Evolutionary conservation across 495 filamentous ascomycete genomes (phyloP).

Genomic region (Xylaria bambusicola): DNA sequence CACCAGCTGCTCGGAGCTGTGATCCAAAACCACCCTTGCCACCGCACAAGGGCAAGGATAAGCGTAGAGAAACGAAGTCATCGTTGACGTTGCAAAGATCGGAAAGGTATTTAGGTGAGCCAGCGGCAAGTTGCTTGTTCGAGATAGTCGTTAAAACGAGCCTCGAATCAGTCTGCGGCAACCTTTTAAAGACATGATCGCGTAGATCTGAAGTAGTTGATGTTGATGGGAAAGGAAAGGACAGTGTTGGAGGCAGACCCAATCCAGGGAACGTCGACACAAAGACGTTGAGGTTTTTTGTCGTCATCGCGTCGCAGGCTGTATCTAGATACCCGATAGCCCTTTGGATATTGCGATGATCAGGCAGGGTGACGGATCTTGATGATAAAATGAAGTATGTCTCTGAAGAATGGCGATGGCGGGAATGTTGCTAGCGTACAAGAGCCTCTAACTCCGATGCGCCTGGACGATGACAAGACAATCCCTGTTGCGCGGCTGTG

Average conservation of each 20-base stretch:
- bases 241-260: conserved; percentile 74
- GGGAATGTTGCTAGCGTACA: too few species aligned
- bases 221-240: conserved; percentile 65
- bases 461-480: too few species aligned
- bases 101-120: conserved; percentile 53
- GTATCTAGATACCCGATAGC: background rate
- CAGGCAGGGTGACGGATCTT: background rate
- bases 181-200: conserved; percentile 59
- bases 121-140: conserved; percentile 64
- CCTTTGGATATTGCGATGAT: too few species aligned
- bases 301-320: conserved; percentile 37
- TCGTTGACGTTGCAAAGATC: conserved; percentile 50
- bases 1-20: conserved; percentile 92
- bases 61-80: conserved; percentile 76
- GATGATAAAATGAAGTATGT: background rate
- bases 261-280: conserved; percentile 82
- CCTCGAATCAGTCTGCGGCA: conserved; percentile 58
- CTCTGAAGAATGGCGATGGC: background rate
- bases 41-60: conserved; percentile 73
- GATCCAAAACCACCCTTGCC: conserved; percentile 98
- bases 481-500: too few species aligned
- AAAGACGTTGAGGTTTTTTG: conserved; percentile 72
- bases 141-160: conserved; percentile 82
- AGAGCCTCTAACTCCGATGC: too few species aligned
- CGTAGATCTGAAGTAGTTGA: conserved; percentile 69